These are phyloP conservation scores for Protostelium mycophagum DNA, from an alignment of 78 protist genomes.

Conservation along the genomic window DNA sequence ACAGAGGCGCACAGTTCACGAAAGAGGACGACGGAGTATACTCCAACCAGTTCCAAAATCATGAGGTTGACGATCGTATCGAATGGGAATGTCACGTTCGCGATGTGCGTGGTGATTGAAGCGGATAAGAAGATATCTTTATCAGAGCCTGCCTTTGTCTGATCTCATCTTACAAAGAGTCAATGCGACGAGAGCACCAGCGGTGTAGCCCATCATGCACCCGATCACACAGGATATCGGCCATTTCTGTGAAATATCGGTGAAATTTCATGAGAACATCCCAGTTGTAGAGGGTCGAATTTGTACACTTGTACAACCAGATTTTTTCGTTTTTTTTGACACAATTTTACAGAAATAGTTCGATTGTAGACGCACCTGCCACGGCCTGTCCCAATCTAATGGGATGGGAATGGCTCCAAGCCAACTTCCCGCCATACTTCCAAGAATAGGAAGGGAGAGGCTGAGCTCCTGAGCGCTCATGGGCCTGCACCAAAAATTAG, in stretches of 20 bases:
- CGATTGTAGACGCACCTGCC: not conserved
- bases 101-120: no score
- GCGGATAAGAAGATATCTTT: not conserved
- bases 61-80: no score
- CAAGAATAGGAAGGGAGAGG: not conserved
- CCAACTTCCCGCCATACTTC: not conserved
- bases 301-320: no score
- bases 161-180: not conserved
- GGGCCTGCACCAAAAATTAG: not conserved
- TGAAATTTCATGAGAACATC: no score
- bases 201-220: not conserved
- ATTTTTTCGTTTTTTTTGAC: not conserved
- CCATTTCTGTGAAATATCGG: not conserved
- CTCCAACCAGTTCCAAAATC: no score
- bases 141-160: not conserved
- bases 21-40: no score
- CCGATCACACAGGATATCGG: not conserved
- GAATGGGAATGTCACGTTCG: no score
- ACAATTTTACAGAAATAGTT: not conserved
- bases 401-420: not conserved
- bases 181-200: not conserved
- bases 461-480: not conserved
- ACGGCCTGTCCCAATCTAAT: not conserved
- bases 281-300: no score
- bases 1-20: no score